Evolutionary conservation across 1,139 yeast species (phyloP).

Genomic region (Hemisphaericaspora xylofermentans): DNA sequence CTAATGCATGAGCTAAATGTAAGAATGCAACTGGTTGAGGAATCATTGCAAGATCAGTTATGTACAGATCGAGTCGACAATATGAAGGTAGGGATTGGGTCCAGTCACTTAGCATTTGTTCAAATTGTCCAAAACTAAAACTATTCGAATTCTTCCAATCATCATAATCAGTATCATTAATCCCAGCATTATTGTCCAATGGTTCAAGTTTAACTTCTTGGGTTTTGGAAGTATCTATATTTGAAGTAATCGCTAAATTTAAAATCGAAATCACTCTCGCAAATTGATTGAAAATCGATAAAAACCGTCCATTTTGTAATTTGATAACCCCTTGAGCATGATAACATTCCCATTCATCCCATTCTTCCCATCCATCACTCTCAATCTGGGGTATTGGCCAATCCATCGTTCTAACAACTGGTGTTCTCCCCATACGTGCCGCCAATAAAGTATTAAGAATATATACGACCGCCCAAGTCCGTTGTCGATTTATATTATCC

Average conservation of each 20-base stretch:
- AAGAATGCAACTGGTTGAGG: slow-evolving; percentile 19
- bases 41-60: slow-evolving; percentile 4
- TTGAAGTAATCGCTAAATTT: slow-evolving; percentile 23
- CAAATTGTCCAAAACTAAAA: slow-evolving; percentile 18
- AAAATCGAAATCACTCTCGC: slow-evolving; percentile 18
- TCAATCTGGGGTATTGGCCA: slow-evolving; percentile 24
- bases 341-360: slow-evolving; percentile 23
- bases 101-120: slow-evolving; percentile 16
- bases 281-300: slow-evolving; percentile 21
- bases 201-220: neutral
- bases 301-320: slow-evolving; percentile 21
- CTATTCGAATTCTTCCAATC: slow-evolving; percentile 14
- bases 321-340: slow-evolving; percentile 15
- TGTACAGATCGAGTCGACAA: slow-evolving; percentile 15
- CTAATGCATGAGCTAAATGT: slow-evolving; percentile 16
- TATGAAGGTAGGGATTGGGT: slow-evolving; percentile 16
- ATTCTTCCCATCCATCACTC: slow-evolving; percentile 27
- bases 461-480: slow-evolving; percentile 27
- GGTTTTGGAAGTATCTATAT: slow-evolving; percentile 19
- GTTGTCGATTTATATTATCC: slow-evolving; percentile 20
- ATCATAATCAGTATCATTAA: slow-evolving; percentile 11
- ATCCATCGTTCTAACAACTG: slow-evolving; percentile 23
- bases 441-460: slow-evolving; percentile 22
- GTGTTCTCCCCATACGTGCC: slow-evolving; percentile 25
- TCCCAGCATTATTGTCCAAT: neutral